These are phyloP conservation scores for Heritiera fomes DNA, from an alignment of 345 rosid genomes.

Conservation along the genomic window DNA sequence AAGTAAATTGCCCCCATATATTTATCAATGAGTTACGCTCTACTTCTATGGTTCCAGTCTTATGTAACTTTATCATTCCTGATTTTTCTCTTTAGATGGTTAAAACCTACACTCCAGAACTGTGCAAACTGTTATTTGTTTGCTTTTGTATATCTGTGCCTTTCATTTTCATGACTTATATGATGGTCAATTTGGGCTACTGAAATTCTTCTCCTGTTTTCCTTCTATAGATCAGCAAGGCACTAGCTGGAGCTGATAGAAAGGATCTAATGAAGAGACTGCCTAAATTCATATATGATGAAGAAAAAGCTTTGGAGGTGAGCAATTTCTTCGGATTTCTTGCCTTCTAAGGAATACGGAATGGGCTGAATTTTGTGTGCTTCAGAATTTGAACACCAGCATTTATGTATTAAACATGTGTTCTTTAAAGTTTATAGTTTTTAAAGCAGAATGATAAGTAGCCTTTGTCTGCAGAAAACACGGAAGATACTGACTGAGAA, in stretches of 20 bases:
- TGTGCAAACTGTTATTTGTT: background rate
- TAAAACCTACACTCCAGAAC: background rate
- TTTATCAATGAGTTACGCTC: background rate
- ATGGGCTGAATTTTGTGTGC: background rate
- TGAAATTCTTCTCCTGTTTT: constrained; percentile 19
- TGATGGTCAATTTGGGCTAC: background rate
- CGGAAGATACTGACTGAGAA: constrained; percentile 72
- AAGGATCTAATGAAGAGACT: constrained; percentile 91
- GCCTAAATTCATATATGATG: constrained; percentile 97
- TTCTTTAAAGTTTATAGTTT: background rate
- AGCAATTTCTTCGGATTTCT: constrained; percentile 21
- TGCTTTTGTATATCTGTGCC: background rate
- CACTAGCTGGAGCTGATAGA: constrained; percentile 69
- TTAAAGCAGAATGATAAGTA: constrained; percentile 7
- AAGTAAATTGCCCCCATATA: background rate
- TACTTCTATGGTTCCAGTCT: background rate
- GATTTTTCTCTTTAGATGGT: background rate
- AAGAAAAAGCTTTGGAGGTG: constrained; percentile 92
- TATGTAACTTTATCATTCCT: background rate
- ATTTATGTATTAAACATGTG: background rate
- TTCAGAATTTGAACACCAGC: background rate
- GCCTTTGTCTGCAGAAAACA: constrained; percentile 59
- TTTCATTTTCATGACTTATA: background rate
- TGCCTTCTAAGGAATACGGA: background rate
- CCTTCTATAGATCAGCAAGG: constrained; percentile 70